Conservation (phyloP, 2,329 filamentous ascomycete genomes). For the Raffaelea albimanens region DNA sequence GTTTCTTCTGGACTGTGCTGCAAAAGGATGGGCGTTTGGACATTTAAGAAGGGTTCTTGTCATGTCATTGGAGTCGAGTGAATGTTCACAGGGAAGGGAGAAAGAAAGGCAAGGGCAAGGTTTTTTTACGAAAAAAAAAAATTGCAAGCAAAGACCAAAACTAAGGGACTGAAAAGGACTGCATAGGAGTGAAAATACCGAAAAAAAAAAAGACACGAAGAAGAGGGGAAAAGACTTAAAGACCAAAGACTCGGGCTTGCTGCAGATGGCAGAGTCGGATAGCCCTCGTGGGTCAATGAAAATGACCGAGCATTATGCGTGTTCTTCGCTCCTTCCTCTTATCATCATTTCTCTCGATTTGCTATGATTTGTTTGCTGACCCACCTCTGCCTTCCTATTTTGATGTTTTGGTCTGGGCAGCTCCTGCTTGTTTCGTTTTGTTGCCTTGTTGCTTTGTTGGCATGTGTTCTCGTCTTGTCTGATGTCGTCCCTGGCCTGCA, state of each 20-base stretch:
- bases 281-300: too few species aligned
- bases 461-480: too few species aligned
- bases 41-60: neutral
- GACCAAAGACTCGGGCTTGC: too few species aligned
- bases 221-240: too few species aligned
- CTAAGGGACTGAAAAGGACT: neutral
- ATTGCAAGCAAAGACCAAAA: neutral
- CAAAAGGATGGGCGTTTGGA: neutral
- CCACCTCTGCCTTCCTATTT: too few species aligned
- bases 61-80: neutral
- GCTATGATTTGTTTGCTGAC: too few species aligned
- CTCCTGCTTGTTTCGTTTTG: too few species aligned
- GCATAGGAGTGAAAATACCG: neutral
- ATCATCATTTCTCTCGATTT: too few species aligned
- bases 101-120: neutral
- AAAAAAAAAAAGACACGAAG: neutral
- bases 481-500: too few species aligned
- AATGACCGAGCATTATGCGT: neutral
- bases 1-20: neutral
- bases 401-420: too few species aligned
- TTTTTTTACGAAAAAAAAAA: neutral
- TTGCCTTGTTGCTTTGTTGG: too few species aligned
- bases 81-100: neutral
- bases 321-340: neutral
- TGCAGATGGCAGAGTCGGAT: too few species aligned